These are phyloP conservation scores for Chlamydomonas sp. DNA, from an alignment of 139 green algal genomes.

Conservation along the genomic window DNA sequence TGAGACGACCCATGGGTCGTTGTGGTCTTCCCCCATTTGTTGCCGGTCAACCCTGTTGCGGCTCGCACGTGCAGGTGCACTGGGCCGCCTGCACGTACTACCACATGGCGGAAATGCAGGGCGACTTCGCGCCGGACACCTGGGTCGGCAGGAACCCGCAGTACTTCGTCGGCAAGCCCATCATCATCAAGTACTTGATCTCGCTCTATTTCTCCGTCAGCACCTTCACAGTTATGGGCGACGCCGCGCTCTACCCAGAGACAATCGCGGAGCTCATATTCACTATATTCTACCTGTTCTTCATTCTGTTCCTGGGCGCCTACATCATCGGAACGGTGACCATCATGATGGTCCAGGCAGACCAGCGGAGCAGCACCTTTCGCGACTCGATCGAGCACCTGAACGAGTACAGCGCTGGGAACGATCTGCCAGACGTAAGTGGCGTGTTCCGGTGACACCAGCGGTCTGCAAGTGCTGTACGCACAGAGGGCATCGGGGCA, in stretches of 20 bases:
- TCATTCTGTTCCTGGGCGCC: conserved; percentile 39
- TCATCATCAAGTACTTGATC: conserved; percentile 33
- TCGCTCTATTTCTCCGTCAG: conserved; percentile 39
- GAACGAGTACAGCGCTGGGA: conserved; percentile 28
- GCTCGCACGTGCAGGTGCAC: too few relatives aligned
- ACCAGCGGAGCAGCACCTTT: conserved; percentile 39
- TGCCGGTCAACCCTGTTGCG: too few relatives aligned
- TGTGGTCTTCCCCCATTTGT: too few relatives aligned
- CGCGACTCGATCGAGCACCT: conserved; percentile 29
- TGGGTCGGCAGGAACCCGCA: conserved; percentile 21
- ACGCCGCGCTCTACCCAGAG: background rate
- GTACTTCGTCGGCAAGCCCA: background rate
- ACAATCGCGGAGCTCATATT: background rate
- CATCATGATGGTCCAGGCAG: conserved; percentile 34
- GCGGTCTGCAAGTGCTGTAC: too few relatives aligned
- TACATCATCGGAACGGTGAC: conserved; percentile 50
- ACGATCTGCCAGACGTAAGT: conserved; percentile 32
- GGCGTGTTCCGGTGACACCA: too few relatives aligned
- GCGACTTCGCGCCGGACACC: background rate
- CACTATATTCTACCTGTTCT: conserved; percentile 34
- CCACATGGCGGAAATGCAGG: background rate
- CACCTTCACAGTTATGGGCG: conserved; percentile 39
- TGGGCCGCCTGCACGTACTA: conserved; percentile 34
- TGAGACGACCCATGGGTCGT: too few relatives aligned
- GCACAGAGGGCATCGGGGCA: too few relatives aligned